Evolutionary conservation across 2,329 filamentous ascomycete genomes (phyloP), one percentile per base, ranked within the genome.

Genomic region (Claviceps spartinae): DNA sequence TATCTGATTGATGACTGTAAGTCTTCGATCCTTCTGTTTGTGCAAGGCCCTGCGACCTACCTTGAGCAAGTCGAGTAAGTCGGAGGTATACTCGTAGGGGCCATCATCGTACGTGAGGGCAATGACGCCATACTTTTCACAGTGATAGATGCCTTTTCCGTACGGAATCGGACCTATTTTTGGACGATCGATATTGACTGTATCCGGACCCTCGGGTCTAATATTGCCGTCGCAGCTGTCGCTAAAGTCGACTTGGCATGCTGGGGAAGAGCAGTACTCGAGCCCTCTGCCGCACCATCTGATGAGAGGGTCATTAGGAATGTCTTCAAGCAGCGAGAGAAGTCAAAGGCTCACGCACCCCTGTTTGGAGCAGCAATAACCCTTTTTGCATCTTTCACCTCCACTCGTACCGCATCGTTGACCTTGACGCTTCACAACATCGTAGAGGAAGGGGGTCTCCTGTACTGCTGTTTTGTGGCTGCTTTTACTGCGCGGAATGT

Each of bases 191-290:
- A 82, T 63, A 1, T 65, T 67, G 3, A 72, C 71, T 0, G 81
- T 84, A 54, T 79, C 76, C 8, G 70, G 67, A 1, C 81, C 81
- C 0, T 55, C 53, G 3, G 56, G 73, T 54, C 49, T 78, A 72
- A 58, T 69, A 57, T 83, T 82, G 50, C 75, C 79, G 56, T 83
- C 79, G 57, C 81, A 85, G 4, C 66, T 73, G 20, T 79, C 71
- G n/a, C 78, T 78, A 57, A 78, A 82, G 56, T 74, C 65, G 59
- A 82, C 77, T 61, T 79, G 72, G 60, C 81, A 85, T 50, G 80
- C 74, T 2, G 81, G 81, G 20, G 79, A 74, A 34, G 72, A 71
- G 65, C 81, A 85, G 64, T 81, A 80, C 1, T 76, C 72, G 11
- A 62, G 62, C 4, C 68, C 71, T n/a, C 63, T 70, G 48, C 78